Evolutionary conservation across 2,329 filamentous ascomycete species (phyloP), one percentile per base, ranked within the genome.

Genomic region (Gnomoniopsis smithogilvyi): DNA sequence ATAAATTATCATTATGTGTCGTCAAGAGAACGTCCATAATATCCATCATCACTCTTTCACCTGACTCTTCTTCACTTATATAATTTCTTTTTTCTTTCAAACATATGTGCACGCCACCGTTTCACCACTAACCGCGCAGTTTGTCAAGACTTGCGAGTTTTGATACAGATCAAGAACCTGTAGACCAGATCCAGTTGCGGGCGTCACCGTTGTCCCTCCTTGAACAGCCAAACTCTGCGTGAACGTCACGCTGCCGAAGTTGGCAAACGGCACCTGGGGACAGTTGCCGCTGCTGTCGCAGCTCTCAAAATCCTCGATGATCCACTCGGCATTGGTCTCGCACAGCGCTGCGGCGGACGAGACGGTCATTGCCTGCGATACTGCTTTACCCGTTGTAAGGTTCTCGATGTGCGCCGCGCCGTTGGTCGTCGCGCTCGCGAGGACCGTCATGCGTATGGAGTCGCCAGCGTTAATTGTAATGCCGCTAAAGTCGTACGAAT

Each of bases 321-420:
- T 85, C 82, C 83, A 86, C 66, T 86, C 83, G 12, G 81, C 83
- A 62, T 84, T 84, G 1, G 67, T 66, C 46, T 80, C 72, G 49
- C 49, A 51, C 3, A 51, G 33, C 46, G 65, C 70, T 67, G 85
- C 77, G 3, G 71, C 75, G 69, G 85, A 76, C 21, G 74, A 76
- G 33, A 79, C 80, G 14, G 66, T 75, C 12, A 41, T 15, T 12
- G 38, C 38, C 41, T 45, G 41, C 17, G 17, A 11, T 19, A 19
- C 41, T 2, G 17, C 6, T 66, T 80, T 67, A 45, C 81, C 81
- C 2, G 75, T 84, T 6, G 73, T 74, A 57, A 72, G 65, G 66
- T 84, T 84, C 58, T 78, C 71, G 51, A 82, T 71, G 30, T 22
- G 21, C 19, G 77, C 76, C 3, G 71, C 72, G 33, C 80, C 80